Base-by-base conservation (phyloP, 2,329 filamentous ascomycete species). In the Xylariaceae sp. region DNA sequence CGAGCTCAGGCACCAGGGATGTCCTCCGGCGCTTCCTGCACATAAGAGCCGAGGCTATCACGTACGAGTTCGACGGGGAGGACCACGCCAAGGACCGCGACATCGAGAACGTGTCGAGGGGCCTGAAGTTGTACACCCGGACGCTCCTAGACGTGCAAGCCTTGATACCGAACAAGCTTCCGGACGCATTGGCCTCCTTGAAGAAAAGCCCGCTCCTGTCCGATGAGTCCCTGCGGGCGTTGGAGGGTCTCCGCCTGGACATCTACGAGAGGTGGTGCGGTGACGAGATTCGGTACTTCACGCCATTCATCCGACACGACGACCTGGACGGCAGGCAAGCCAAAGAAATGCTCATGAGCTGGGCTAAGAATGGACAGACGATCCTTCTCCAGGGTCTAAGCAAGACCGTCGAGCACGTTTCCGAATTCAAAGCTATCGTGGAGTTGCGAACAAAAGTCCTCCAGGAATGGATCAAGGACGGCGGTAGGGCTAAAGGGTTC, bases 251-350 rank as follows among this genome's bases (percentile, higher is more conserved):
- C 10, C 75, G 83, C 22, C 63, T 95, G 17, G 87, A 94, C 51
- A 62, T 92, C 8, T 78, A 86, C 49, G 77, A 80, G 43, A 71
- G 72, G 14, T 94, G 88, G 83, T 83, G 92, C 42, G 73, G 83
- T 13, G 78, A 88, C 6, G 86, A 93, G 39, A 83, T 94, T 26
- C 76, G 75, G 29, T 83, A 82, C 44, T 95, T 93, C 53, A 90
- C 80, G 1, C 89, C 89, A 0, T 94, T 87, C 63, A 83, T 93
- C 22, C 78, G 84, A 19, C 80, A 93, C 47, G 85, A 89, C 44
- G 83, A 92, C 44, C 58, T 85, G 4, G 72, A 78, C 16, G 75
- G 71, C 14, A 59, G 65, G 16, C 70, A 77, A 39, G 74, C 75
- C 1, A 68, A 70, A 26, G 70, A 75, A 2, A 75, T 75, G 56